Base-by-base conservation (phyloP, 768 basidiomycete genomes). In the Calocybe gangraenosa region DNA sequence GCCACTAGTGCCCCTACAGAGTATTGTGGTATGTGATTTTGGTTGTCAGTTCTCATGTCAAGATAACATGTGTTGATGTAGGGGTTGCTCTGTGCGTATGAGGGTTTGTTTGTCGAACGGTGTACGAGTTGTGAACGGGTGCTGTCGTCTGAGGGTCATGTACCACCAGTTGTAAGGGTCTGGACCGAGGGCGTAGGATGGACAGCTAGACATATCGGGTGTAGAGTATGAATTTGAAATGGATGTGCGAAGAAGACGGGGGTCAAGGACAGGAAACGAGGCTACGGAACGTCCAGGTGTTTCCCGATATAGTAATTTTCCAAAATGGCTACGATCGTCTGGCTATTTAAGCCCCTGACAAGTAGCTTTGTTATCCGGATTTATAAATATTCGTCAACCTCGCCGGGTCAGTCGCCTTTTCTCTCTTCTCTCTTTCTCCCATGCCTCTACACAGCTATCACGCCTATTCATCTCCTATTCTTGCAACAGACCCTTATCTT, bases 111-210 rank as follows among this genome's bases (percentile, higher is more conserved):
- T 52, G 65, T 79, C 40, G 73, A 78, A 23, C 73, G 66, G 2
- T 91, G 87, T 53, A 62, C 62, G 18, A 64, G 59, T 22, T 91
- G 87, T 55, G 66, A 74, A 38, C 78, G 86, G 14, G 81, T 89
- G 20, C 63, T 88, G 17, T 82, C 83, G 0, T 66, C 69, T 2
- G 85, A 89, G 52, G 82, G 81, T 0, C 84, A 88, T 58, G 69
- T 84, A 7, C 87, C 87, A 1, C 81, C 85, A 0, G 82, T 87
- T 2, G 81, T 78, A 22, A 74, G 84, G 35, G 55, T 75, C 20
- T 84, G 76, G 77, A 64, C 60, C 18, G 65, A 68, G 32, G 54
- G 64, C 11, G 11, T 5, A 46, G 52, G 35, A 2, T 81, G 81
- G 81, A 68, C 70, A 50, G 65, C 73, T 2, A 67, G 74, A 46